Conservation (phyloP, 345 rosid species). For the Mallotus nudiflorus region DNA sequence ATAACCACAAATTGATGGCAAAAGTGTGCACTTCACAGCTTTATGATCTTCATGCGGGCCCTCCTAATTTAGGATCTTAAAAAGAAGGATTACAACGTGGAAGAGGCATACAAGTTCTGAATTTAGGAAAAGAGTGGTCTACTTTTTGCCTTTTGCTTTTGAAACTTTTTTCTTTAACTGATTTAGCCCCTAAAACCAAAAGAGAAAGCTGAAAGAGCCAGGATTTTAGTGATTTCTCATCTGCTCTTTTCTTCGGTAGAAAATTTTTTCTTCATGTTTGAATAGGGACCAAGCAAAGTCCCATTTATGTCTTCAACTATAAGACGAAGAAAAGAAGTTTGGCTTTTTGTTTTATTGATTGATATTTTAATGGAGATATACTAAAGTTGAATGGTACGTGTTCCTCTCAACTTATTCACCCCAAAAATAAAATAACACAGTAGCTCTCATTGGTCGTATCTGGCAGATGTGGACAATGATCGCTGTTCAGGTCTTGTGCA, state of each 20-base stretch:
- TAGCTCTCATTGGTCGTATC: no score
- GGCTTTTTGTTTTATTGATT: not conserved
- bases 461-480: not conserved
- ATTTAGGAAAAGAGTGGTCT: not conserved
- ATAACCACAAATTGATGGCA: no score
- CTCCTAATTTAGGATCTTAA: slow-evolving; percentile 3
- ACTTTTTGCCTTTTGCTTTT: slow-evolving; percentile 15
- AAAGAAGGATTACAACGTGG: slow-evolving; percentile 12
- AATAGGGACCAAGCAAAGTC: no score
- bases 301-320: no score
- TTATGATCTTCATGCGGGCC: no score
- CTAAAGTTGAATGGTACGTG: not conserved
- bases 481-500: not conserved
- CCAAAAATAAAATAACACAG: no score
- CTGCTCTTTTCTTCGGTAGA: not conserved
- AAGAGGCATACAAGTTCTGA: slow-evolving; percentile 1
- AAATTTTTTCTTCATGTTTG: no score
- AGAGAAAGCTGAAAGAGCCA: slow-evolving; percentile 26
- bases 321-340: slow-evolving; percentile 1
- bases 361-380: not conserved
- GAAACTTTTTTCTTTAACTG: not conserved
- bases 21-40: no score
- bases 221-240: slow-evolving; percentile 9
- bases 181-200: slow-evolving; percentile 18
- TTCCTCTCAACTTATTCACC: not conserved